Conservation (phyloP, 2,329 filamentous ascomycete species). For the Blastomyces gilchristii region DNA sequence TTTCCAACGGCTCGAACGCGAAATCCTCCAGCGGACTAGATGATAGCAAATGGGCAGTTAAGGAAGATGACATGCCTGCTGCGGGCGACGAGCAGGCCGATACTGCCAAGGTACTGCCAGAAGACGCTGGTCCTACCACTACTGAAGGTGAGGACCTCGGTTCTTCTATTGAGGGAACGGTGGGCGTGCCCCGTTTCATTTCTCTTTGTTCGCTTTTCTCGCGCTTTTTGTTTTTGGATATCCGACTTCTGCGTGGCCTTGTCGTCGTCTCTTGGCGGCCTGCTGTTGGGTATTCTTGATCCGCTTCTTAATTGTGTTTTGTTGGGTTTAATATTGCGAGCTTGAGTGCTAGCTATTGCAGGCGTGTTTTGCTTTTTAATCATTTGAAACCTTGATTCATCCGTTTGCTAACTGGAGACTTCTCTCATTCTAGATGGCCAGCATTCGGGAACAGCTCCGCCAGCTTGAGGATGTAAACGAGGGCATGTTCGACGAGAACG, state of each 20-base stretch:
- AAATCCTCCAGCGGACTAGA: slow-evolving; percentile 24
- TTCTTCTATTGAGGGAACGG: slow-evolving; percentile 40
- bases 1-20: slow-evolving; percentile 16
- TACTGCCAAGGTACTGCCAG: slow-evolving; percentile 16
- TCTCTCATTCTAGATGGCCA: slow-evolving; percentile 34
- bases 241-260: slow-evolving; percentile 13
- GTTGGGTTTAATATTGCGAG: slow-evolving; percentile 18
- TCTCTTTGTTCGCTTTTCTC: slow-evolving; percentile 15
- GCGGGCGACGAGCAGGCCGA: slow-evolving; percentile 22
- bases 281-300: slow-evolving; percentile 11
- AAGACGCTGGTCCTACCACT: slow-evolving; percentile 27
- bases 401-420: slow-evolving; percentile 18
- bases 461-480: slow-evolving; percentile 37
- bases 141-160: slow-evolving; percentile 39
- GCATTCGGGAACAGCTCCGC: slow-evolving; percentile 39
- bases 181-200: slow-evolving; percentile 35
- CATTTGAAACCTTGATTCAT: slow-evolving; percentile 12
- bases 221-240: slow-evolving; percentile 18
- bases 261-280: slow-evolving; percentile 7
- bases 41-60: slow-evolving; percentile 34
- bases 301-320: slow-evolving; percentile 14
- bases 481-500: slow-evolving; percentile 36
- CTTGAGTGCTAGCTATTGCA: neutral
- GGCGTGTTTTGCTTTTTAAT: neutral
- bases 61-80: slow-evolving; percentile 13